Evolutionary conservation across 306 rosid genomes (phyloP).

Genomic region (Malus sylvestris): DNA sequence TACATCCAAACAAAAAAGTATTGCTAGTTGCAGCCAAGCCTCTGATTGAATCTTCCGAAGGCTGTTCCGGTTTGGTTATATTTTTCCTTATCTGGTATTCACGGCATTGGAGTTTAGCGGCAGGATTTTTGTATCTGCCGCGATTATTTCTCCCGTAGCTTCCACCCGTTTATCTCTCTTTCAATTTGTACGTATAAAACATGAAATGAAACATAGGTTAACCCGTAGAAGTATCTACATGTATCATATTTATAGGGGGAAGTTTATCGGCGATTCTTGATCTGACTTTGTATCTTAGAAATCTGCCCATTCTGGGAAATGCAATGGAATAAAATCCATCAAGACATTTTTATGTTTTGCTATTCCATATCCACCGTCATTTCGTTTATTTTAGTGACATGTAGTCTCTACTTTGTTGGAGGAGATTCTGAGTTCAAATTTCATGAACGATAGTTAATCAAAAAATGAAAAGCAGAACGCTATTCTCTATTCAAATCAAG

Average conservation of each 20-base stretch:
- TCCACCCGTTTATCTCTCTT: background rate
- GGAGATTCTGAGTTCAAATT: background rate
- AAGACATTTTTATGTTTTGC: background rate
- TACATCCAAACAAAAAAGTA: background rate
- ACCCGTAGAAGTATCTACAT: background rate
- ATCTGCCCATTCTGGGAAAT: background rate
- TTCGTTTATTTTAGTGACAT: background rate
- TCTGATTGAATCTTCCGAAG: conserved; percentile 1
- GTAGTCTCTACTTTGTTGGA: background rate
- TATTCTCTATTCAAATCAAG: background rate
- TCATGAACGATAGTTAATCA: background rate
- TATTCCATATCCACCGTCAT: too few relatives aligned
- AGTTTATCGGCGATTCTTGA: background rate
- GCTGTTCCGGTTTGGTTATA: background rate
- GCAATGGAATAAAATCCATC: background rate
- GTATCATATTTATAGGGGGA: background rate
- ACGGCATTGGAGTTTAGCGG: background rate
- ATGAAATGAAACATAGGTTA: background rate
- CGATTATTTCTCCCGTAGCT: conserved; percentile 1
- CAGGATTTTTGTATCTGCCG: conserved; percentile 2
- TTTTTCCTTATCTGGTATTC: background rate
- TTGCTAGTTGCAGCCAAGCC: background rate
- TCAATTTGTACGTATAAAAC: background rate
- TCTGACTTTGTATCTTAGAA: too few relatives aligned
- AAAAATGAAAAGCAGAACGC: too few relatives aligned